Percentiles rank a stretch among this genome's conserved stretches.
phyloP scores from a whole-genome alignment of 129 eudicot genomes.

The sunflower (Helianthus annuus) region HanXRQr2.0-SUNRISE NC_035435.2:150423468-150423967 shows the following conservation, averaged over 20 bases:
- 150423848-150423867: slow-evolving; percentile 81
- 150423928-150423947: too few relatives aligned
- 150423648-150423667: slow-evolving; percentile 74
- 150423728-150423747: too few relatives aligned
- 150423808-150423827: too few relatives aligned
- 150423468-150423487: too few relatives aligned
- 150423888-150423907: too few relatives aligned
- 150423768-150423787: too few relatives aligned
- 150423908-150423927: too few relatives aligned
- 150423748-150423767: too few relatives aligned
- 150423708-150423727: too few relatives aligned
- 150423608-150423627: slow-evolving; percentile 83
- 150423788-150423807: too few relatives aligned
- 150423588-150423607: slow-evolving; percentile 50
- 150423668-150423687: slow-evolving; percentile 92
- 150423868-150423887: too few relatives aligned
- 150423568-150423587: slow-evolving; percentile 82
- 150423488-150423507: slow-evolving; percentile 36
- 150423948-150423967: too few relatives aligned
- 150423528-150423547: slow-evolving; percentile 93
- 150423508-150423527: slow-evolving; percentile 94
- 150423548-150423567: slow-evolving; percentile 79
- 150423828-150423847: slow-evolving; percentile 79
- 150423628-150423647: slow-evolving; percentile 56
- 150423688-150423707: slow-evolving; percentile 56